Evolutionary conservation across 148 eudicot genomes (phyloP).

Genomic region (Bassia scoparia): DNA sequence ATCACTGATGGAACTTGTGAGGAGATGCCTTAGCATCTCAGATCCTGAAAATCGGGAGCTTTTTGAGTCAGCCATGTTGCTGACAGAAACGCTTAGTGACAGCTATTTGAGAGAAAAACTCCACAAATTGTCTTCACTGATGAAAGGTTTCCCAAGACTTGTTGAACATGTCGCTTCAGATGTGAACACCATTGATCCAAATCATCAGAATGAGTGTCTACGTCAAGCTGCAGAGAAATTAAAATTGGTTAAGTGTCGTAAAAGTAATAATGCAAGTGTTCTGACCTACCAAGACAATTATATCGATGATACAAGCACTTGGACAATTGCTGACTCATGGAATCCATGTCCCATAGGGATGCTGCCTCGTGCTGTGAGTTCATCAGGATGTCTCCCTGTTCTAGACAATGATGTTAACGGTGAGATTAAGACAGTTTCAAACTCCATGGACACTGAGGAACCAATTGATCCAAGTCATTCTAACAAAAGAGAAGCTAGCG

Average conservation of each 20-base stretch:
- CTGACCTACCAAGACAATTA: slow-evolving; percentile 17
- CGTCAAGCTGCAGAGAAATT: slow-evolving; percentile 50
- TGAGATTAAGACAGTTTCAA: slow-evolving; percentile 16
- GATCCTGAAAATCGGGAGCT: slow-evolving; percentile 52
- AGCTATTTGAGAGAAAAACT: slow-evolving; percentile 44
- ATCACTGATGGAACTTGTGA: slow-evolving; percentile 41
- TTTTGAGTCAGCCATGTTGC: slow-evolving; percentile 44
- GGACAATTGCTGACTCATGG: slow-evolving; percentile 73
- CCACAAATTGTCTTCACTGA: slow-evolving; percentile 42
- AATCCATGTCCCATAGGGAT: slow-evolving; percentile 79
- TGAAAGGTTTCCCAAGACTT: slow-evolving; percentile 21
- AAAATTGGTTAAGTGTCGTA: slow-evolving; percentile 35
- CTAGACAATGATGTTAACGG: slow-evolving; percentile 36
- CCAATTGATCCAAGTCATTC: slow-evolving; percentile 19
- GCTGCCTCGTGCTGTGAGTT: slow-evolving; percentile 55
- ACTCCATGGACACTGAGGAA: slow-evolving; percentile 25
- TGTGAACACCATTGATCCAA: slow-evolving; percentile 25
- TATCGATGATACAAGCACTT: slow-evolving; percentile 27
- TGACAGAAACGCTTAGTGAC: slow-evolving; percentile 49
- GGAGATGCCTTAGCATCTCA: slow-evolving; percentile 54
- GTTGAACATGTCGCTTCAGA: slow-evolving; percentile 18
- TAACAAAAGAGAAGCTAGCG: slow-evolving; percentile 48
- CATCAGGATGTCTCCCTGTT: slow-evolving; percentile 59
- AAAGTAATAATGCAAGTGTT: slow-evolving; percentile 22
- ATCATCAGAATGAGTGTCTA: slow-evolving; percentile 40